Evolutionary conservation across 495 filamentous ascomycete species (phyloP).

Genomic region (Neurospora sublineolata): DNA sequence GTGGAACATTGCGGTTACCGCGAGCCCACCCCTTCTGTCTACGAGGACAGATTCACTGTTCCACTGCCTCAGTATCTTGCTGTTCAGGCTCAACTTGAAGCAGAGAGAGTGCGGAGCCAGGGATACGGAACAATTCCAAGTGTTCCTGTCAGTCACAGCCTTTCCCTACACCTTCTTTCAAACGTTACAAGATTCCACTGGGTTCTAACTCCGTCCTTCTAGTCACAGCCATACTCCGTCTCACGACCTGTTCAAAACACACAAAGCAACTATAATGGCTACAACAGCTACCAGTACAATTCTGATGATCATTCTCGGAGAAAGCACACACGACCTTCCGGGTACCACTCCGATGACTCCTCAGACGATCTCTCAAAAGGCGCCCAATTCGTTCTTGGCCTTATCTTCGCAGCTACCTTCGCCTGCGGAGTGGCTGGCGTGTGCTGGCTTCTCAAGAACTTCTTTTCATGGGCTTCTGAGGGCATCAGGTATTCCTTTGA

Average conservation of each 20-base stretch:
- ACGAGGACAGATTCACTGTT: background rate
- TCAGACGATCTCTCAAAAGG: background rate
- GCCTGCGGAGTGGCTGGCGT: background rate
- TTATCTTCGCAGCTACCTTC: background rate
- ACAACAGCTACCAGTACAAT: background rate
- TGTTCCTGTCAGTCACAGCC: background rate
- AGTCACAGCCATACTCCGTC: background rate
- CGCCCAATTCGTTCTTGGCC: background rate
- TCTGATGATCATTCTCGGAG: background rate
- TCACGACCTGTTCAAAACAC: background rate
- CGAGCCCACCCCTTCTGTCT: background rate
- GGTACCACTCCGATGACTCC: background rate
- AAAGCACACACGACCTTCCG: background rate
- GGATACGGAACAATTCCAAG: background rate
- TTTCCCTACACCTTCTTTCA: too few species aligned
- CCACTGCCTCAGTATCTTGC: background rate
- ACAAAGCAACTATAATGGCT: background rate
- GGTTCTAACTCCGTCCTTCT: background rate
- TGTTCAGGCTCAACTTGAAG: background rate
- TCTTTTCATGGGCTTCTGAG: background rate
- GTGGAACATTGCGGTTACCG: background rate
- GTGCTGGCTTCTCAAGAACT: background rate
- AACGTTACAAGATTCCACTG: background rate
- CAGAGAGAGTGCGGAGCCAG: background rate
- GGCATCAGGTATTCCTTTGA: background rate